Conservation (phyloP, 345 rosid genomes). For the Citrus unshiu region DNA sequence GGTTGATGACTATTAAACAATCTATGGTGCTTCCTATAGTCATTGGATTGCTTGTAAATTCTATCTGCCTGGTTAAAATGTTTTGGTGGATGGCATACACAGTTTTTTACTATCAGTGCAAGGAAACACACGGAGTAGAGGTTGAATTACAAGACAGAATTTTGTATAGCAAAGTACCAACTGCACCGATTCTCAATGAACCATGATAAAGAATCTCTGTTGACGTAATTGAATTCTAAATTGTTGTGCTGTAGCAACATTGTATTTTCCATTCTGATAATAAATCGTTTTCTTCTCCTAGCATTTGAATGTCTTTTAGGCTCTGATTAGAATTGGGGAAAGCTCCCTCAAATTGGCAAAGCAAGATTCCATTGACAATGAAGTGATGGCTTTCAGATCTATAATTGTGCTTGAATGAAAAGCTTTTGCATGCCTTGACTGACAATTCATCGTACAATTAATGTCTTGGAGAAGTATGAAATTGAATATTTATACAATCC, state of each 20-base stretch:
- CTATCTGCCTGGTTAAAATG: constrained; percentile 25
- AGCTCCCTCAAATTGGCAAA: too few relatives aligned
- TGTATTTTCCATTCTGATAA: neutral
- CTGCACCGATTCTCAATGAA: constrained; percentile 16
- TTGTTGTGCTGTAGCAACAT: neutral
- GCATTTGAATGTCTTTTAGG: too few relatives aligned
- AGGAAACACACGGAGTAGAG: constrained; percentile 44
- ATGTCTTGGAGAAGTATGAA: too few relatives aligned
- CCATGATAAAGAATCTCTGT: constrained; percentile 3
- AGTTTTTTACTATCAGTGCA: constrained; percentile 43
- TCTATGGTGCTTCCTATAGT: neutral
- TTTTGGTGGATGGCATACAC: constrained; percentile 37
- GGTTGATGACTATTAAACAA: neutral
- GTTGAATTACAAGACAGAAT: constrained; percentile 31
- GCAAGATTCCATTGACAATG: neutral
- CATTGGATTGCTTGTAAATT: constrained; percentile 26
- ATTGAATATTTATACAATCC: too few relatives aligned
- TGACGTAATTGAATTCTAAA: neutral
- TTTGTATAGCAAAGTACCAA: constrained; percentile 38
- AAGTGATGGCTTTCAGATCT: too few relatives aligned
- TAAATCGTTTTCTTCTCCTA: neutral
- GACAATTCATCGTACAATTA: too few relatives aligned
- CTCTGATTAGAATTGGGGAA: too few relatives aligned
- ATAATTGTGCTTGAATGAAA: too few relatives aligned
- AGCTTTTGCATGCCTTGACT: too few relatives aligned